Base-by-base conservation (phyloP, 768 basidiomycete species). In the Lactarius sanguifluus region DNA sequence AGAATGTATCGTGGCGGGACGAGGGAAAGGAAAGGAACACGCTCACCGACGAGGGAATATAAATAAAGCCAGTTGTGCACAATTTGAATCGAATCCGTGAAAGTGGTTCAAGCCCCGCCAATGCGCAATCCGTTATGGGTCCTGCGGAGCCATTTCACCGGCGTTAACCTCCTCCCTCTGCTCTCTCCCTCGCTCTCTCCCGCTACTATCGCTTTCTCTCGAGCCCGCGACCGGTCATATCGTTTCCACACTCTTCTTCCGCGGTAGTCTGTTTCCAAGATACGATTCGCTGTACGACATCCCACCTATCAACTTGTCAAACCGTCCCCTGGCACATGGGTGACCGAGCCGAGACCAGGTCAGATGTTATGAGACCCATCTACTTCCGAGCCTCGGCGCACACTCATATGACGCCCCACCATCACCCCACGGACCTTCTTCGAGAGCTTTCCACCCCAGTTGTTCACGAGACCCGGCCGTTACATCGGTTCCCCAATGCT, bases 1-100 rank as follows among this genome's bases (percentile, higher is more conserved):
- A 71, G 69, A 67, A 71, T 62, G 67, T 55, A 64, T 68, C 67
- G 56, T 55, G 67, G 61, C 71, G 61, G 68, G 62, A 71, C 72
- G 65, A 62, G 62, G 65, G 68, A 64, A 62, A 32, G 59, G 61
- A 69, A 66, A 47, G 62, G 61, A 59, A 61, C 58, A 50, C 57
- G 64, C 28, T 57, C 59, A 61, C 36, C 28, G 61, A 47, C 59
- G 67, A 69, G 40, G 60, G 68, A 61, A 68, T 68, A 68, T 61
- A 69, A 64, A 70, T 68, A 68, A 68, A 38, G 32, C 61, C 62
- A 55, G 43, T 41, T 69, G 61, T 50, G 54, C 62, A 57, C 58
- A 68, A 68, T 64, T 67, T 67, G 66, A 64, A 67, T 64, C 66
- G 66, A 64, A 67, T 64, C 66, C 66, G 62, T 59, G 57, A 12